These are phyloP conservation scores for Coemansia sp. DNA, from an alignment of 192 early-diverging fungal species.

Conservation along the genomic window DNA sequence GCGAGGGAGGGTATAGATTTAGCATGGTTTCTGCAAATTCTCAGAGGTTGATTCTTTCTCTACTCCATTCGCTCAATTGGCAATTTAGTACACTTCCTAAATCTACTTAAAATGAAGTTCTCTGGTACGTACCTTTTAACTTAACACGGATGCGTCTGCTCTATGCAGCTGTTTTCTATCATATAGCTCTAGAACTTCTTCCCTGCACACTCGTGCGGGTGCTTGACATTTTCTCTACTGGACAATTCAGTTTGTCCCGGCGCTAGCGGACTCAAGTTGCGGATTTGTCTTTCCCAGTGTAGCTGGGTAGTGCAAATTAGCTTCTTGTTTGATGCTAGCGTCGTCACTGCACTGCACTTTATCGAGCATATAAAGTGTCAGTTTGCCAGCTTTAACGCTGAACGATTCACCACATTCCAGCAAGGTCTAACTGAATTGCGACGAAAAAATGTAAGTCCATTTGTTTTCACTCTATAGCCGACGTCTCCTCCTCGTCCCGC, in stretches of 20 bases:
- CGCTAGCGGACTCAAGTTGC: conserved; percentile 9
- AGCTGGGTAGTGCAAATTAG: not conserved
- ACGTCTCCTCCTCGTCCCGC: conserved; percentile 87
- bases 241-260: conserved; percentile 26
- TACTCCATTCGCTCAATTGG: conserved; percentile 24
- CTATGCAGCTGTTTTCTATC: not conserved
- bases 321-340: conserved; percentile 5
- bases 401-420: conserved; percentile 18
- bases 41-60: conserved; percentile 17
- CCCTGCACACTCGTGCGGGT: not conserved
- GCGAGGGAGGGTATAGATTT: too few species aligned
- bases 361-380: conserved; percentile 34
- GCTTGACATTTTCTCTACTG: not conserved
- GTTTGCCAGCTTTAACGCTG: conserved; percentile 41
- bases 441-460: too few species aligned
- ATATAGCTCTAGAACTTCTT: too few species aligned
- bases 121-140: conserved; percentile 30
- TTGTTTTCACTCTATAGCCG: conserved; percentile 42
- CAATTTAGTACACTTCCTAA: conserved; percentile 25
- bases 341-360: conserved; percentile 48
- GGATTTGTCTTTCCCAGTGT: too few species aligned
- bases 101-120: conserved; percentile 46
- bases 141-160: not conserved
- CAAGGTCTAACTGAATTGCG: not conserved
- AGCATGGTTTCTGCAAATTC: not conserved